Evolutionary conservation across 2,329 filamentous ascomycete genomes (phyloP).

Genomic region (Colletotrichum karsti): DNA sequence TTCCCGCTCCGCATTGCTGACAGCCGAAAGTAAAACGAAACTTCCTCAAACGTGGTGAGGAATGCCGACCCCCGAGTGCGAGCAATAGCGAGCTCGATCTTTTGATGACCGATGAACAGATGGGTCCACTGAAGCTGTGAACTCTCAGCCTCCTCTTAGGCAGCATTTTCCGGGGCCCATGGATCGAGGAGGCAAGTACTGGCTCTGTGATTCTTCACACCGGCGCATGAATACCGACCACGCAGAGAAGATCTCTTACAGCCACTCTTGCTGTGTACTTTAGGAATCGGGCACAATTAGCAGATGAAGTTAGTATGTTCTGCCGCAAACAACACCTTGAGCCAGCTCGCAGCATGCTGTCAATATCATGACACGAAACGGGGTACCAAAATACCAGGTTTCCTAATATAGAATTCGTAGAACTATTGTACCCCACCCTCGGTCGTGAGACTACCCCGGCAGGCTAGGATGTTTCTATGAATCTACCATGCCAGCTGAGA

Average conservation of each 20-base stretch:
- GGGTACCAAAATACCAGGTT: background rate
- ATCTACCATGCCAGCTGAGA: no score
- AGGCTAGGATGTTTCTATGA: no score
- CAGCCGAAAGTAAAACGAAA: background rate
- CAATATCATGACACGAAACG: background rate
- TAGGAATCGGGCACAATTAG: no score
- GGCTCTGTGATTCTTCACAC: background rate
- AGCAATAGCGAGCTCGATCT: background rate
- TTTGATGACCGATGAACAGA: background rate
- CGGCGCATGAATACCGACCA: no score
- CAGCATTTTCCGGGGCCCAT: background rate
- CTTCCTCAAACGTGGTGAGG: background rate
- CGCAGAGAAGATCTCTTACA: no score
- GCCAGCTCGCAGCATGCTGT: no score
- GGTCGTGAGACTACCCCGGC: no score
- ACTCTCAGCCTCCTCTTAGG: background rate
- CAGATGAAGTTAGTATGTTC: no score
- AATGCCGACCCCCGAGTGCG: background rate
- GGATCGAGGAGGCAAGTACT: background rate
- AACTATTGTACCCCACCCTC: no score
- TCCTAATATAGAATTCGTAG: no score
- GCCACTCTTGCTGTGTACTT: no score
- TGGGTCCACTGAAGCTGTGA: background rate
- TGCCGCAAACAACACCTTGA: no score
- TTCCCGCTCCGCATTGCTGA: background rate